A percentile compares a stretch with the other conserved stretches of the same genome.
Evolutionary conservation across 148 eudicot genomes (phyloP).

Genomic region (Nyssa sinensis): DNA sequence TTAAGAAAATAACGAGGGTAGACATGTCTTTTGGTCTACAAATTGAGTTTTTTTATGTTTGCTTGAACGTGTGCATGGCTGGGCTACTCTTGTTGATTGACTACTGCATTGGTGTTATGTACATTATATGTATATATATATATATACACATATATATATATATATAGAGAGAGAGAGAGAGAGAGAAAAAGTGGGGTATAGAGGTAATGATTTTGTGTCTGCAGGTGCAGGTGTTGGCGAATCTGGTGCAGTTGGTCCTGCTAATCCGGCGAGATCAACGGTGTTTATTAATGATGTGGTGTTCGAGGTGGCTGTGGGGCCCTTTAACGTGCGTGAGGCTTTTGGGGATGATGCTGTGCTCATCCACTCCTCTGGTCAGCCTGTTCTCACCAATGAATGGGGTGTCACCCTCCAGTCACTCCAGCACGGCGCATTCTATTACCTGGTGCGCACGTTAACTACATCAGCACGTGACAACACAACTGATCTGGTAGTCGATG

Average conservation of each 20-base stretch:
- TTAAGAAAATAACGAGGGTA: too few relatives aligned
- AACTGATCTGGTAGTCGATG: slow-evolving; percentile 25
- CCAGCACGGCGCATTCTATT: slow-evolving; percentile 76
- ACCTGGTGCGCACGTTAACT: slow-evolving; percentile 47
- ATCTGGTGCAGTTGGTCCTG: slow-evolving; percentile 15
- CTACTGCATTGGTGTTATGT: slow-evolving; percentile 34
- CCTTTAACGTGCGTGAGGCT: slow-evolving; percentile 64
- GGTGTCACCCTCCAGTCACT: slow-evolving; percentile 77
- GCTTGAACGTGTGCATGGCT: slow-evolving; percentile 73
- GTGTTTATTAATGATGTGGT: slow-evolving; percentile 81
- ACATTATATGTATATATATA: too few relatives aligned
- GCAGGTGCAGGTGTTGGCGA: slow-evolving; percentile 48
- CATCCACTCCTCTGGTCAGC: slow-evolving; percentile 60
- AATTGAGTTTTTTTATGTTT: slow-evolving; percentile 16
- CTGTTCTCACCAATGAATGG: slow-evolving; percentile 75
- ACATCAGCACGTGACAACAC: slow-evolving; percentile 31
- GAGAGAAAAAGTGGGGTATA: background rate
- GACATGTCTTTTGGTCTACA: slow-evolving; percentile 25
- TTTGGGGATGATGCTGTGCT: slow-evolving; percentile 81
- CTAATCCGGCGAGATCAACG: slow-evolving; percentile 46
- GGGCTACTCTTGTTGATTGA: slow-evolving; percentile 19
- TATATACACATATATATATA: too few relatives aligned
- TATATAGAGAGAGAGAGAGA: too few relatives aligned
- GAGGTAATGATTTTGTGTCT: slow-evolving; percentile 11
- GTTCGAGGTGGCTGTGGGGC: slow-evolving; percentile 58